Base-by-base conservation (phyloP, 441 rosid species). In the Populus hybrid region DNA sequence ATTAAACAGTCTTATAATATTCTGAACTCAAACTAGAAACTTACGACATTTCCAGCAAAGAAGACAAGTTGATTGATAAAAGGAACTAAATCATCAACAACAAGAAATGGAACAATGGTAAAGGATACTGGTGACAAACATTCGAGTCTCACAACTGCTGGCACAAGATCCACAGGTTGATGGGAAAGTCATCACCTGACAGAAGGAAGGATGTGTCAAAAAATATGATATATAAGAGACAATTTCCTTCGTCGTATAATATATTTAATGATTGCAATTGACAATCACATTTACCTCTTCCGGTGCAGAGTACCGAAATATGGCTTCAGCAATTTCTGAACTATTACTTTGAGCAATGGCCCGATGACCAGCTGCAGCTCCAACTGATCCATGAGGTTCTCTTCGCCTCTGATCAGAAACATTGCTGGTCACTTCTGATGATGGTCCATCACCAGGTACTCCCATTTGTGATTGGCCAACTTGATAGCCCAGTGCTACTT, bases 71-170 rank as follows among this genome's bases (percentile, higher is more conserved):
- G 35, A 26, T n/a, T 26, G 24, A 71, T n/a, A 64, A 72, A 65
- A 34, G 21, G n/a, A 79, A 26, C 24, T 6, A 28, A 26, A 72
- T 26, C 20, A 67, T 59, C 35, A 46, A 72, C 57, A 20, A 42
- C 57, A 67, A 66, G n/a, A 35, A 69, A 6, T 66, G 61, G 28
- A 23, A 24, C 40, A 74, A 57, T 4, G 73, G 71, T 36, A 4
- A 78, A 92, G 99, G 98, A 96, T 93, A 96, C 98, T 93, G 59
- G 98, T 96, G 77, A 93, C 88, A 63, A 87, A 96, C 99, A 96
- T 94, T 77, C 98, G 91, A 79, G 98, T 96, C 88, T 94, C 99
- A 76, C 97, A 90, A 20, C 38, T 80, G 21, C 79, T 71, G 10
- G 82, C 78, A 88, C 99, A 96, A 66, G 86, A 79, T 82, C 98